These are phyloP conservation scores for Seiridium unicorne DNA, from an alignment of 2,329 filamentous ascomycete species.

Conservation along the genomic window DNA sequence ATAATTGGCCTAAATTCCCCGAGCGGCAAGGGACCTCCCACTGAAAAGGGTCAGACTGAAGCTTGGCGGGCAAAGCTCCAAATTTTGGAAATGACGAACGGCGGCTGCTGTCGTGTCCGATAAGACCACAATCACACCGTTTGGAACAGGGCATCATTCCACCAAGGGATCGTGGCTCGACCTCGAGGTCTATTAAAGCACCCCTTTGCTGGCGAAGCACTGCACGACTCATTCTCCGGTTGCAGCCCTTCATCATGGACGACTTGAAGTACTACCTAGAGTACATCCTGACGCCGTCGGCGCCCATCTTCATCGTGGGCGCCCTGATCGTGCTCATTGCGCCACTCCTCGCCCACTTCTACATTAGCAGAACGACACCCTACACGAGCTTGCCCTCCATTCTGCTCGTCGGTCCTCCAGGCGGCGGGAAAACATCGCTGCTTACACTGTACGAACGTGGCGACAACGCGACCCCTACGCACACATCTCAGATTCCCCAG, in stretches of 20 bases:
- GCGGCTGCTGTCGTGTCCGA: conserved; percentile 7
- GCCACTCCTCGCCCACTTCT: conserved; percentile 74
- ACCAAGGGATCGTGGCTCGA: background rate
- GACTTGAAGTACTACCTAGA: conserved; percentile 42
- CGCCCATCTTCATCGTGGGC: conserved; percentile 64
- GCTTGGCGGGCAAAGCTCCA: conserved; percentile 2
- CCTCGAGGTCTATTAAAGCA: background rate
- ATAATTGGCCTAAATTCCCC: conserved; percentile 8
- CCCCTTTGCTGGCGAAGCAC: too few species aligned
- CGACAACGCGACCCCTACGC: conserved; percentile 42
- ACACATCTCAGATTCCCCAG: conserved; percentile 52
- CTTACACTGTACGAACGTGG: conserved; percentile 70
- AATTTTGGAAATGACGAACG: background rate
- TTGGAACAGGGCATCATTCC: background rate
- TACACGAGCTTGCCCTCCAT: conserved; percentile 73
- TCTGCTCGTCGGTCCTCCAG: conserved; percentile 77
- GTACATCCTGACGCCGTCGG: conserved; percentile 58
- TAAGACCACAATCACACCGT: conserved; percentile 8
- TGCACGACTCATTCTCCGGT: too few species aligned
- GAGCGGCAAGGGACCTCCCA: conserved; percentile 1
- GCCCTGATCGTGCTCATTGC: conserved; percentile 68
- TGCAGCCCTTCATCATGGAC: conserved; percentile 29
- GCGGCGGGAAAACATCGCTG: conserved; percentile 84
- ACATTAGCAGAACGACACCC: conserved; percentile 66
- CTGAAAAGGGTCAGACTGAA: background rate